Evolutionary conservation across 805 yeast genomes (phyloP), one percentile per base, ranked within the genome.

Genomic region (Starmerella stigmatis): DNA sequence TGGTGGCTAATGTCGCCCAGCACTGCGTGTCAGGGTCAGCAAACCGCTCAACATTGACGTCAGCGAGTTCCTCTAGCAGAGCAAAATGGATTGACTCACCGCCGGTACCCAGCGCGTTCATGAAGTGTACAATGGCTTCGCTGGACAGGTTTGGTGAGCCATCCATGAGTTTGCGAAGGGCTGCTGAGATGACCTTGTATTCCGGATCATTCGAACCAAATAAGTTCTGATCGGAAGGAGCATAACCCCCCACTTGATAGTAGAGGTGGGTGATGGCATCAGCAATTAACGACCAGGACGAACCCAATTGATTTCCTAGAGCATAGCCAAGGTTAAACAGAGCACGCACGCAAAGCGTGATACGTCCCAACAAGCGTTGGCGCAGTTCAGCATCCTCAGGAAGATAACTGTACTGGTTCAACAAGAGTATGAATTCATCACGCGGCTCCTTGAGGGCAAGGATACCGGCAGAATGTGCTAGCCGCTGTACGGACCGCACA

Each of bases 391-490:
- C 13, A 21, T 46, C 53, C 3, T 47, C 53, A 11, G 50, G 50
- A 19, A 45, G 51, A 30, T 25, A 45, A 31, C 54, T 49, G 46
- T 47, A 47, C 45, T 50, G 56, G 3, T 45, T 41, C 23, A 67
- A 50, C 7, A 66, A 54, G 5, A 54, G 50, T 42, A 68, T 48
- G 38, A 78, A 72, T 9, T 75, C 73, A 55, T 85, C 82, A 40
- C 94, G 66, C 19, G 79, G 67, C 0, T 65, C 66, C 1, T 61
- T 57, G 11, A 81, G 58, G 0, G 76, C 78, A n/a, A 86, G 61
- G 13, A 85, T 64, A 0, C 96, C 96, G 0, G 88, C 73, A 0
- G 88, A 76, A 59, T 86, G 95, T 6, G 94, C 76, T 40, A 84
- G 68, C 51, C 80, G 79, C 60, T 89, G 96, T 7, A 84, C 69